Evolutionary conservation across 306 rosid genomes (phyloP), one percentile per base, ranked within the genome.

Genomic region (Cotoneaster glaucophyllus): DNA sequence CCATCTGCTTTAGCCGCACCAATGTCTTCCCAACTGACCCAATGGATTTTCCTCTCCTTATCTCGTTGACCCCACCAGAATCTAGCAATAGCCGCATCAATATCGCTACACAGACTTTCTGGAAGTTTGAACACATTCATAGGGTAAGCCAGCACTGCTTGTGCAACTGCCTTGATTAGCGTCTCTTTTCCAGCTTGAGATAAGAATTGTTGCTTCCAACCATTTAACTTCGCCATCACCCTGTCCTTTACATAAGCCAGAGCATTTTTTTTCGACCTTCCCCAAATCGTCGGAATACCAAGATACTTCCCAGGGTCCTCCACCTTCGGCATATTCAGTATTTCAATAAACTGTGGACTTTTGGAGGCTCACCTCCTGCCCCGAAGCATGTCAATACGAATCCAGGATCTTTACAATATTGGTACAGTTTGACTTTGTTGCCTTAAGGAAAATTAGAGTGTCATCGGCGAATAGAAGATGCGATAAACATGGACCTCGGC

Each of bases 401-500:
- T 39, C 0, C 2, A 8, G 0, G 44, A 39, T 3, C 44, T 39
- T 8, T 8, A 39, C 44, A 39, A 39, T 39, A 39, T 39, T 39
- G 44, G 3, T 39, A 3, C 0, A 39, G 11, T 39, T 39, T 8
- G 12, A 2, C 44, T 0, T 39, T 39, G 12, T 39, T 2, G 12
- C 44, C 44, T 39, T 39, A 2, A 39, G 44, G 3, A 39, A 39
- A 39, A 9, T 39, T 8, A 39, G 11, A 8, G 44, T 39, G 44
- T 39, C 44, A 39, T 39, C 0, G 8, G 43, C 2, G 2, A 37
- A 37, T 1, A 37, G 0, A 2, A 37, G 10, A 10, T 7, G 43
- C 8, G 44, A 39, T 39, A 39, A 39, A 1, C 44, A 8, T 1
- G 44, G 44, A 0, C 3, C 0, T 0, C 0, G 11, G 2, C 44